A percentile compares a stretch with the other conserved stretches of the same genome.
phyloP scores from a whole-genome alignment of 345 rosid genomes.

The Psidium guajava region DNA sequence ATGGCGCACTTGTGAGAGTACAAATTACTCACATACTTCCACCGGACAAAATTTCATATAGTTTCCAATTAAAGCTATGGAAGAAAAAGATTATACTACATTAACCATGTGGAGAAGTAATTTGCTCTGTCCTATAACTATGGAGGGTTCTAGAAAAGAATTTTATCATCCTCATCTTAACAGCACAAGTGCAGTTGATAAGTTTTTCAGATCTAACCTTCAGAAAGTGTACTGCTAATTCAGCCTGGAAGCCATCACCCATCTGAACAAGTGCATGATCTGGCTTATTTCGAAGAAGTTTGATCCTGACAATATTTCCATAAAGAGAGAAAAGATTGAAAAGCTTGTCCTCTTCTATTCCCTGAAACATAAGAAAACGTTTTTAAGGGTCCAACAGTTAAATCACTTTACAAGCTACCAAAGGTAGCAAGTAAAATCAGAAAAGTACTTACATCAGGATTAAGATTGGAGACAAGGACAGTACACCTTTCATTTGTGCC shows the following conservation, averaged over 20 bases:
- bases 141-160: background rate
- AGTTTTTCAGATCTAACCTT: slow-evolving; percentile 39
- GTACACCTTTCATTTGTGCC: slow-evolving; percentile 98
- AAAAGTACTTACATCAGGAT: slow-evolving; percentile 66
- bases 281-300: slow-evolving; percentile 90
- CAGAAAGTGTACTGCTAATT: slow-evolving; percentile 89
- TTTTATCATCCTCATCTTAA: background rate
- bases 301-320: slow-evolving; percentile 90
- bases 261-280: slow-evolving; percentile 98
- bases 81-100: background rate
- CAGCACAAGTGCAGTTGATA: background rate
- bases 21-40: background rate
- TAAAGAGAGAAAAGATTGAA: slow-evolving; percentile 92
- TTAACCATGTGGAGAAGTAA: background rate
- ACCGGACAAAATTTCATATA: background rate
- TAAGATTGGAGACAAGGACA: slow-evolving; percentile 74
- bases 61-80: background rate
- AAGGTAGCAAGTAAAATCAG: background rate
- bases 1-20: background rate
- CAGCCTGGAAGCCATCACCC: slow-evolving; percentile 99
- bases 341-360: slow-evolving; percentile 85
- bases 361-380: slow-evolving; percentile 30
- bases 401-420: background rate
- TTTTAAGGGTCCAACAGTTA: background rate
- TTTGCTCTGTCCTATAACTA: background rate